Evolutionary conservation across 805 yeast species (phyloP), one percentile per base, ranked within the genome.

Genomic region (Candida manassasensis): DNA sequence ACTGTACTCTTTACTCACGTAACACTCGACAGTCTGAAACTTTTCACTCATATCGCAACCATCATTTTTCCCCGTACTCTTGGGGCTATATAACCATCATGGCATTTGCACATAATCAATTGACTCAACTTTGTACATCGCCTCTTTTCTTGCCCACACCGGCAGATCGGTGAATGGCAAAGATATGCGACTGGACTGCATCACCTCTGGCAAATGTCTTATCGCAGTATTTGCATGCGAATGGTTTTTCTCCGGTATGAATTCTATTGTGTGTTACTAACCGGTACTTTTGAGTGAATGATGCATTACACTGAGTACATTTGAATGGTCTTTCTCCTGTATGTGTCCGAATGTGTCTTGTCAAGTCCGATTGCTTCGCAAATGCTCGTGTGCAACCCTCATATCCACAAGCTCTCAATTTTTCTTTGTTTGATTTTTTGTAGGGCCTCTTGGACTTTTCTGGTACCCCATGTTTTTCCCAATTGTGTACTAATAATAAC

Each of bases 191-290:
- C 39, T 49, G 50, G 9, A 45, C 47, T 3, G 55, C 55, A 41
- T 52, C 57, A 19, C 57, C 57, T 28, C 54, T 36, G 17, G 52
- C 53, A 44, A 52, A 52, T 30, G 38, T 29, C 41, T 44, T 52
- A 4, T 37, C 48, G 34, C 57, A 52, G 40, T 47, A 43, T 21
- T 33, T 31, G 36, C 57, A 52, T 22, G 17, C 29, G 31, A 48
- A 49, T 29, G 53, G 50, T 31, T 49, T 50, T 34, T 52, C 54
- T n/a, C 54, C 55, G 3, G 50, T 46, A 40, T 52, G 57, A 22
- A 37, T 39, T 29, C 55, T 39, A 33, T 41, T 25, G 36, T 52
- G 57, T 25, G 57, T 50, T 10, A 54, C 50, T 32, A 52, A 38
- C 19, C 53, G 30, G 40, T 50, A 47, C 36, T 44, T 41, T 35